phyloP scores from a whole-genome alignment of 148 eudicot species.

The Heliamphora exappendiculata region DNA sequence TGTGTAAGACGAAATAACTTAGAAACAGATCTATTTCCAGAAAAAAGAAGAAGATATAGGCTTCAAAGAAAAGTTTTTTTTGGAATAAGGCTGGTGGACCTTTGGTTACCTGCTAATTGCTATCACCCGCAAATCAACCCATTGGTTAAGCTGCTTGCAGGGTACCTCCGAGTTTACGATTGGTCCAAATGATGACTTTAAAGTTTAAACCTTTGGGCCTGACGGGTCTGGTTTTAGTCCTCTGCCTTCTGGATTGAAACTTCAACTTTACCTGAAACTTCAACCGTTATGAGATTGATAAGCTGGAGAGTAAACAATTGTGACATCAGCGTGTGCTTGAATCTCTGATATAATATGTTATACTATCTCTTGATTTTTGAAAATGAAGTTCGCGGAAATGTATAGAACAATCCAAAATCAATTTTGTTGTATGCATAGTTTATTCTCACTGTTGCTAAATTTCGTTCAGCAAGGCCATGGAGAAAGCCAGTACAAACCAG shows the following conservation, averaged over 20 bases:
- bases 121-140: not conserved
- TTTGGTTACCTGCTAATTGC: too few relatives aligned
- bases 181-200: too few relatives aligned
- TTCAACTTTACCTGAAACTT: not conserved
- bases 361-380: not conserved
- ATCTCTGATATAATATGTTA: not conserved
- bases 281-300: not conserved
- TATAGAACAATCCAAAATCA: not conserved
- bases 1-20: too few relatives aligned
- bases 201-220: too few relatives aligned
- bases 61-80: too few relatives aligned
- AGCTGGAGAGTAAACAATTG: not conserved
- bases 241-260: not conserved
- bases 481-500: slow-evolving; percentile 63
- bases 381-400: not conserved
- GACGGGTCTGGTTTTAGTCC: not conserved
- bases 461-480: slow-evolving; percentile 79
- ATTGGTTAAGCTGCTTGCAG: too few relatives aligned
- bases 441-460: not conserved
- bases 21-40: too few relatives aligned
- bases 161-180: too few relatives aligned
- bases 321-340: not conserved
- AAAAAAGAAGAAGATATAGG: too few relatives aligned
- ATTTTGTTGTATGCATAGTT: not conserved
- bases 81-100: too few relatives aligned